These are phyloP conservation scores for Macrophomina phaseolina DNA, from an alignment of 2,329 filamentous ascomycete species.

Conservation along the genomic window DNA sequence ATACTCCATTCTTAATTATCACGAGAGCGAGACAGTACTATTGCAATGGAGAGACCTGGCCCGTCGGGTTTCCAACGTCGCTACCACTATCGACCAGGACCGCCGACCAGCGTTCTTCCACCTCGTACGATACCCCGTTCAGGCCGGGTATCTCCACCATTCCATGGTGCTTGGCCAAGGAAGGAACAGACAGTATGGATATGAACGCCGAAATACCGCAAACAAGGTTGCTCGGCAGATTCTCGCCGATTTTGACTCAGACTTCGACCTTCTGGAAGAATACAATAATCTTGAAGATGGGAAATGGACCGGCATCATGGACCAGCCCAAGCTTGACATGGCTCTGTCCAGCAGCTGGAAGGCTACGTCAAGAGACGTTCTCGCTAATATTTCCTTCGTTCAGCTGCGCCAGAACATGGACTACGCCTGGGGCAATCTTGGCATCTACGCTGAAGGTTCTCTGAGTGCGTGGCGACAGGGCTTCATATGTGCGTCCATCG, in stretches of 20 bases:
- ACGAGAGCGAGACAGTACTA: constrained; percentile 30
- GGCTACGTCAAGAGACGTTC: constrained; percentile 69
- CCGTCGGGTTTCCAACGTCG: constrained; percentile 17
- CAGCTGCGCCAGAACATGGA: constrained; percentile 58
- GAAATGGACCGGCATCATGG: background rate
- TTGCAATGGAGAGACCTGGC: constrained; percentile 28
- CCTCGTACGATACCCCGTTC: constrained; percentile 62
- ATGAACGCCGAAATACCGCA: constrained; percentile 32
- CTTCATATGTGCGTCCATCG: constrained; percentile 11
- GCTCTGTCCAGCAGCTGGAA: constrained; percentile 69
- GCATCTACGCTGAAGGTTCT: constrained; percentile 64
- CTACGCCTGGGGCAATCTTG: constrained; percentile 61
- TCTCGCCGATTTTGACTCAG: constrained; percentile 29
- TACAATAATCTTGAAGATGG: constrained; percentile 39
- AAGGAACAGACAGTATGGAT: constrained; percentile 61
- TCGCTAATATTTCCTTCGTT: constrained; percentile 63
- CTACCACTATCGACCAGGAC: constrained; percentile 48
- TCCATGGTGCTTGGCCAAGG: constrained; percentile 39
- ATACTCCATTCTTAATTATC: constrained; percentile 30
- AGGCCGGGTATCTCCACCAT: constrained; percentile 59
- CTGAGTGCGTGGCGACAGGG: constrained; percentile 30
- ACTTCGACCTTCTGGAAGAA: constrained; percentile 31
- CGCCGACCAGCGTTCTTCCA: constrained; percentile 64
- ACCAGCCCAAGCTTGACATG: constrained; percentile 57
- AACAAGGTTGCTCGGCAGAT: constrained; percentile 30